These are phyloP conservation scores for Dactylellina sp. DNA, from an alignment of 2,329 filamentous ascomycete genomes.

Conservation along the genomic window DNA sequence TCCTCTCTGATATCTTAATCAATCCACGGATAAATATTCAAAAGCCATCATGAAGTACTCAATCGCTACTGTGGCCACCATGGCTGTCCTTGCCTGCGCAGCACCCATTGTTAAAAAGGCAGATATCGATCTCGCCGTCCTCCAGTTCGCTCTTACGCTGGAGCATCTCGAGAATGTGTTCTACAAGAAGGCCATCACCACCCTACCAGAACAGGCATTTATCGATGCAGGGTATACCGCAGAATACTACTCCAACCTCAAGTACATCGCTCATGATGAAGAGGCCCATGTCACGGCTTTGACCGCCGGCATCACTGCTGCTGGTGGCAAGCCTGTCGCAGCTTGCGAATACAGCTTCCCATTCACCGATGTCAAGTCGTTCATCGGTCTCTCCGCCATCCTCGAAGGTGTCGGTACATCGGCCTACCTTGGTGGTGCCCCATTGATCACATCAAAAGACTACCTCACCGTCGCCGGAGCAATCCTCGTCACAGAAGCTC, in stretches of 20 bases:
- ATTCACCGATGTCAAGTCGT: constrained; percentile 66
- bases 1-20: too few species aligned
- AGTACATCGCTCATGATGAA: constrained; percentile 71
- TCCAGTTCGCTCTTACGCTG: constrained; percentile 23
- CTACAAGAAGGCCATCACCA: constrained; percentile 72
- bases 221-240: constrained; percentile 67
- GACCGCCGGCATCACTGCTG: constrained; percentile 65
- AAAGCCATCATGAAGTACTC: constrained; percentile 55
- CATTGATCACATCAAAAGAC: constrained; percentile 69
- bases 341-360: constrained; percentile 72
- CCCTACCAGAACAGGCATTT: constrained; percentile 70
- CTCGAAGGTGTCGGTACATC: constrained; percentile 72
- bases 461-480: constrained; percentile 73
- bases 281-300: constrained; percentile 71
- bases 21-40: not conserved
- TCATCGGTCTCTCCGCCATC: constrained; percentile 69
- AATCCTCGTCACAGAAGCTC: constrained; percentile 74
- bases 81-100: constrained; percentile 22
- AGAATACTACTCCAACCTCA: constrained; percentile 71
- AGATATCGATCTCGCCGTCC: constrained; percentile 31
- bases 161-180: constrained; percentile 73
- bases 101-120: constrained; percentile 42
- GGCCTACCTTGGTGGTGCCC: constrained; percentile 74
- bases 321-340: constrained; percentile 68
- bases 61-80: constrained; percentile 18